A percentile compares a stretch with the other conserved stretches of the same genome.
These are phyloP conservation scores for Daedaleopsis nitida DNA, from an alignment of 768 basidiomycete genomes.

Conservation along the genomic window DNA sequence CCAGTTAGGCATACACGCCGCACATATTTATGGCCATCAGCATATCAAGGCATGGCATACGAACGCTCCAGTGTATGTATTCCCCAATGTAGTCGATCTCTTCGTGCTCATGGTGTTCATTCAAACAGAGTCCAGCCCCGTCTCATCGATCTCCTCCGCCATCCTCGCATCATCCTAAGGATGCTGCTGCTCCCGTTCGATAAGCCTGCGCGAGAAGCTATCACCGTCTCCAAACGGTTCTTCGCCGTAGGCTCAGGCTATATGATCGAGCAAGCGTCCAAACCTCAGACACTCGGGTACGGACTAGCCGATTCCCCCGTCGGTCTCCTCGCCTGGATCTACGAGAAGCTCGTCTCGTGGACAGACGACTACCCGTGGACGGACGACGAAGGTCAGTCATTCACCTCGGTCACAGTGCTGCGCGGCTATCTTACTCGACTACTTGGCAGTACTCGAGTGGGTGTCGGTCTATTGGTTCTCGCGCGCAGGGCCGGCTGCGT, in stretches of 20 bases:
- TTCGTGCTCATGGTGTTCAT: no score
- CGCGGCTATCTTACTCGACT: background rate
- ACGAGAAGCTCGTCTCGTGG: constrained; percentile 36
- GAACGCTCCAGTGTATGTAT: constrained; percentile 45
- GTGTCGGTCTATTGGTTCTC: constrained; percentile 42
- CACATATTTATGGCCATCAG: constrained; percentile 38
- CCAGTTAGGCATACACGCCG: constrained; percentile 40
- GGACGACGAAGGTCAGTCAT: constrained; percentile 52
- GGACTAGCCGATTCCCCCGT: constrained; percentile 57
- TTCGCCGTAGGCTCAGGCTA: constrained; percentile 34
- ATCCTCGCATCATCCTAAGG: background rate
- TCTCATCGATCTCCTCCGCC: constrained; percentile 27
- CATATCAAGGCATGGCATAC: constrained; percentile 56
- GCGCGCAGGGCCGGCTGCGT: constrained; percentile 33
- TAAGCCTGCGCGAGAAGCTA: constrained; percentile 27
- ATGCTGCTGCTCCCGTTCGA: constrained; percentile 27
- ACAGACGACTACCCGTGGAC: constrained; percentile 55
- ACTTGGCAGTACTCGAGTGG: constrained; percentile 35
- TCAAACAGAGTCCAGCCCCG: constrained; percentile 8
- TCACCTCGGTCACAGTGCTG: background rate
- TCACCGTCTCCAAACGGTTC: constrained; percentile 27
- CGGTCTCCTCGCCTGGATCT: constrained; percentile 44
- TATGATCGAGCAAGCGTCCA: constrained; percentile 29
- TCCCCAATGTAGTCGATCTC: background rate
- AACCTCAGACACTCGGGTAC: constrained; percentile 47